Evolutionary conservation across 371 early-diverging fungal genomes (phyloP).

Genomic region (Haplosporangium sp.): DNA sequence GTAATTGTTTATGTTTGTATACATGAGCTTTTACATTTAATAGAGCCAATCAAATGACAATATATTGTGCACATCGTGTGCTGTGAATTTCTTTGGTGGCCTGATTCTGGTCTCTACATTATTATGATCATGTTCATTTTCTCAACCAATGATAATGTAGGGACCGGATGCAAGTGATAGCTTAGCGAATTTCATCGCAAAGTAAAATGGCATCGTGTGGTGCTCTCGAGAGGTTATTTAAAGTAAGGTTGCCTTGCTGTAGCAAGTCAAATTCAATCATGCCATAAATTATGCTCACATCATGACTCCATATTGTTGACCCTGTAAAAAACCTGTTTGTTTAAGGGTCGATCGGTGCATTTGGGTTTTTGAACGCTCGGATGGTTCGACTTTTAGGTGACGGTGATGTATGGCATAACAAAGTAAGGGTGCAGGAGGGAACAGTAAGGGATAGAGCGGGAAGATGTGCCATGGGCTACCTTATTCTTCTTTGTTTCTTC

Average conservation of each 20-base stretch:
- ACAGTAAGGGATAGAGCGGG: background rate
- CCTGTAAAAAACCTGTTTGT: slow-evolving; percentile 1
- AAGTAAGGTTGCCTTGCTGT: slow-evolving; percentile 8
- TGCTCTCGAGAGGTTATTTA: slow-evolving; percentile 4
- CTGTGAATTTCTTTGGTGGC: background rate
- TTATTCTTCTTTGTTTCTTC: background rate
- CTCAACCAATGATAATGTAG: background rate
- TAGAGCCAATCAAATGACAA: too few species aligned
- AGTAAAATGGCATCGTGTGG: background rate
- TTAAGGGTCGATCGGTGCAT: background rate
- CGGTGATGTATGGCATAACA: background rate
- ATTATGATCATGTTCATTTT: background rate
- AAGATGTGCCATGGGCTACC: background rate
- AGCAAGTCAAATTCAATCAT: background rate
- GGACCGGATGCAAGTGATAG: slow-evolving; percentile 2
- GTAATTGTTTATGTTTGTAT: too few species aligned
- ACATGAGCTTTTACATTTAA: too few species aligned
- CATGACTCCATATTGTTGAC: background rate
- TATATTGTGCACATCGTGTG: background rate
- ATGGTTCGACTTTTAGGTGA: background rate
- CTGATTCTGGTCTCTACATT: background rate
- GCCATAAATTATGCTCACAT: background rate
- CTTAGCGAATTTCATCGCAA: background rate
- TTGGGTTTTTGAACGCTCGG: background rate
- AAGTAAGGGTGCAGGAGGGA: background rate